A percentile compares a stretch with the other conserved stretches of the same genome.
Conservation (phyloP, 2,329 filamentous ascomycete species). For the Monilinia aucupariae region DNA sequence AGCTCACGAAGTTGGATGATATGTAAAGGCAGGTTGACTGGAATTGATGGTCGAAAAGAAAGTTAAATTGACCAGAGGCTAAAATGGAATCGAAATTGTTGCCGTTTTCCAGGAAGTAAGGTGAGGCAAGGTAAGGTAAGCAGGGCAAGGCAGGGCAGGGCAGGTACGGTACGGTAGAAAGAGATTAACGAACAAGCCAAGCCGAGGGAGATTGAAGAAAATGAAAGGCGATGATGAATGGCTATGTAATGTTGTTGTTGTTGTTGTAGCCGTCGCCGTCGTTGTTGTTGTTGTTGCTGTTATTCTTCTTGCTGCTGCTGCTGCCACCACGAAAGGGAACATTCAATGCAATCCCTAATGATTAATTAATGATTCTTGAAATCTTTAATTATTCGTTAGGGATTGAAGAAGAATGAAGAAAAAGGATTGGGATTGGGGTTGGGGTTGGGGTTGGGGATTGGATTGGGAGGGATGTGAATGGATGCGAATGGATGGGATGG, state of each 20-base stretch:
- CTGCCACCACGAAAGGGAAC: constrained; percentile 4
- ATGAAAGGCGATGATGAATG: constrained; percentile 22
- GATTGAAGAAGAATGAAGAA: no score
- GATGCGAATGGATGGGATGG: no score
- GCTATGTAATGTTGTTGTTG: neutral
- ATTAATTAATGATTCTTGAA: no score
- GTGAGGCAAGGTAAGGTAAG: no score
- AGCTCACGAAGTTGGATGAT: constrained; percentile 19
- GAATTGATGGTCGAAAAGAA: constrained; percentile 9
- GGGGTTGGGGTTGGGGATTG: no score
- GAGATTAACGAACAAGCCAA: constrained; percentile 6
- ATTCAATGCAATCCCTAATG: constrained; percentile 11
- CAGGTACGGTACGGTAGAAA: constrained; percentile 18
- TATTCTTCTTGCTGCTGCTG: neutral
- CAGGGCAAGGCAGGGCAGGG: no score
- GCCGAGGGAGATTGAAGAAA: neutral
- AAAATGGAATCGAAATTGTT: constrained; percentile 9
- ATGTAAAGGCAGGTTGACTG: neutral
- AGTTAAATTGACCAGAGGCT: constrained; percentile 21
- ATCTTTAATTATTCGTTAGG: no score
- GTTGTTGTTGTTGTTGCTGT: no score
- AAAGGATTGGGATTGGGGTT: no score
- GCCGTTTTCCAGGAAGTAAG: constrained; percentile 18
- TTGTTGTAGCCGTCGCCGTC: no score
- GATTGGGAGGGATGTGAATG: no score